Percentiles rank a stretch among this genome's conserved stretches.
Evolutionary conservation across 495 filamentous ascomycete species (phyloP).

Genomic region (Oleoguttula mirabilis): DNA sequence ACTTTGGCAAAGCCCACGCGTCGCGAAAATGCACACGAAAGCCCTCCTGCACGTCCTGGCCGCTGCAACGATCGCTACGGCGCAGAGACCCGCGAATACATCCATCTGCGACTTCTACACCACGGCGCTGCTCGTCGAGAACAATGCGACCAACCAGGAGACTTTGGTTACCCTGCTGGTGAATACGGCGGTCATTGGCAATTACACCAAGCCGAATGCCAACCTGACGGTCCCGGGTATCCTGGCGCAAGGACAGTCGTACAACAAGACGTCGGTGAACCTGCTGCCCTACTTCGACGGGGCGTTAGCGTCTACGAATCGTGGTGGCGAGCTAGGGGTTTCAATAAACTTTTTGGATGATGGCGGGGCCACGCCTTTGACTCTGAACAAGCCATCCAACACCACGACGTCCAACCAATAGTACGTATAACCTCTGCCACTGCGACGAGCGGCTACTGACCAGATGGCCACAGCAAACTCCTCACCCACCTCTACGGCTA

Average conservation of each 20-base stretch:
- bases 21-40: neutral
- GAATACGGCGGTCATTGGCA: slow-evolving; percentile 45
- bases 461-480: slow-evolving; percentile 32
- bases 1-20: neutral
- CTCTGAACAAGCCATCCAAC: slow-evolving; percentile 38
- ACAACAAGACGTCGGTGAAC: slow-evolving; percentile 39
- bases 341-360: slow-evolving; percentile 42
- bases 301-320: slow-evolving; percentile 36
- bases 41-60: neutral
- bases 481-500: slow-evolving; percentile 45
- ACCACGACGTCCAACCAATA: slow-evolving; percentile 38
- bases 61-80: neutral
- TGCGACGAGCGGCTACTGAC: neutral
- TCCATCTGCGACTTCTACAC: slow-evolving; percentile 48
- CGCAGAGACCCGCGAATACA: slow-evolving; percentile 19
- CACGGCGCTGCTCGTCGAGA: slow-evolving; percentile 38
- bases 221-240: slow-evolving; percentile 39
- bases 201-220: slow-evolving; percentile 39
- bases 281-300: slow-evolving; percentile 44
- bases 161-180: slow-evolving; percentile 41
- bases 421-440: slow-evolving; percentile 24
- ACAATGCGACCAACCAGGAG: slow-evolving; percentile 42
- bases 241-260: slow-evolving; percentile 29
- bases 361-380: slow-evolving; percentile 40
- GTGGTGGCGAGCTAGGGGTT: slow-evolving; percentile 10